These are phyloP conservation scores for Serendipita vermifera DNA, from an alignment of 768 basidiomycete species.

Conservation along the genomic window DNA sequence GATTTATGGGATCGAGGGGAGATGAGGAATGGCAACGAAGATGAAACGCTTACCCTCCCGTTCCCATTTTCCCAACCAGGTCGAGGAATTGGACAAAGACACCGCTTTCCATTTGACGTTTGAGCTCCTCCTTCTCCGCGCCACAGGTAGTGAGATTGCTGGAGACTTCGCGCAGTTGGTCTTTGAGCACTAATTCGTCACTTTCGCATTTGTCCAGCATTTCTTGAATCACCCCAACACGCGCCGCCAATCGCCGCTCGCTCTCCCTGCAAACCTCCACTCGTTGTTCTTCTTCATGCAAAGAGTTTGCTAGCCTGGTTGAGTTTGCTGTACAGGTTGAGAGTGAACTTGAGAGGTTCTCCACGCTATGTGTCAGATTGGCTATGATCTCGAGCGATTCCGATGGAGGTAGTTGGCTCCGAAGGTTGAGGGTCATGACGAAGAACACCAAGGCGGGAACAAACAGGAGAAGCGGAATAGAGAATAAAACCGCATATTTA, in stretches of 20 bases:
- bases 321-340: background rate
- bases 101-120: background rate
- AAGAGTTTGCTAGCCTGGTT: background rate
- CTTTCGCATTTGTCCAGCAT: background rate
- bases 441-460: background rate
- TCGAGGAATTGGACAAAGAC: background rate
- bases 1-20: no score
- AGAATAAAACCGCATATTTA: background rate
- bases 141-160: background rate
- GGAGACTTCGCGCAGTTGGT: background rate
- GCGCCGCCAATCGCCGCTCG: background rate
- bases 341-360: background rate
- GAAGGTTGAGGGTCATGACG: constrained; percentile 1
- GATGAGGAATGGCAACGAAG: no score
- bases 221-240: background rate
- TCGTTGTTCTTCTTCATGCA: background rate
- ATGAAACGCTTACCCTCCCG: constrained; percentile 1
- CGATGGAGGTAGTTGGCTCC: background rate
- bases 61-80: background rate
- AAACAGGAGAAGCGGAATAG: background rate
- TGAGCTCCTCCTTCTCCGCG: background rate
- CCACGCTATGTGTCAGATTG: background rate
- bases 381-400: background rate
- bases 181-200: background rate
- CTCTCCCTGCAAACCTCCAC: background rate